A percentile compares a stretch with the other conserved stretches of the same genome.
Conservation (phyloP, 495 filamentous ascomycete species). For the Xylaria telfairii region DNA sequence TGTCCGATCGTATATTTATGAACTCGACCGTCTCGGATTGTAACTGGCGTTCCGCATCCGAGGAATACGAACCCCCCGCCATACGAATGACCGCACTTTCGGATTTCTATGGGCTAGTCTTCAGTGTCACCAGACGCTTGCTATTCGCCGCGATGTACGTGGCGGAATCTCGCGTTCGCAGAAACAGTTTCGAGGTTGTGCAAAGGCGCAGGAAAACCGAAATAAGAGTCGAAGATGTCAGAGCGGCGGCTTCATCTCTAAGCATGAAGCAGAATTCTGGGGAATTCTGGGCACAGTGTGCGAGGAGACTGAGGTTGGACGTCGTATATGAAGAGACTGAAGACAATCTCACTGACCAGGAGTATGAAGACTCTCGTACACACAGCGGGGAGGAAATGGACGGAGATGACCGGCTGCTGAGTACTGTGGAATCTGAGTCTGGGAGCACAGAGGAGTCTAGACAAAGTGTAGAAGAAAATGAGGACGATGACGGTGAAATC, state of each 20-base stretch:
- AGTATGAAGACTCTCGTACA: constrained; percentile 4
- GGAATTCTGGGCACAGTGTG: constrained; percentile 64
- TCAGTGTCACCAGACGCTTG: constrained; percentile 71
- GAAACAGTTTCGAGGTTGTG: constrained; percentile 43
- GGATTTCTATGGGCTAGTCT: constrained; percentile 73
- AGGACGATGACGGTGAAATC: constrained; percentile 25
- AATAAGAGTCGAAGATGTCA: constrained; percentile 67
- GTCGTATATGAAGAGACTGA: constrained; percentile 55
- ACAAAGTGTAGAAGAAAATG: constrained; percentile 36
- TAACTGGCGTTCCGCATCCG: constrained; percentile 67
- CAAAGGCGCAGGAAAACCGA: constrained; percentile 35
- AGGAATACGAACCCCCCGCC: constrained; percentile 59
- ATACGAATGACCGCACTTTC: constrained; percentile 70
- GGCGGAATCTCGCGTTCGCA: constrained; percentile 61
- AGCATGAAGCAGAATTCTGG: constrained; percentile 50
- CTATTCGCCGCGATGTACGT: constrained; percentile 70
- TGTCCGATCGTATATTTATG: constrained; percentile 79
- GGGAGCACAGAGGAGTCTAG: constrained; percentile 1
- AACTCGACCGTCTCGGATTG: constrained; percentile 66
- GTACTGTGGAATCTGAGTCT: background rate
- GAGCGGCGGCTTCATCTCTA: constrained; percentile 65
- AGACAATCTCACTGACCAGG: constrained; percentile 36
- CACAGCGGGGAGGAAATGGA: constrained; percentile 28
- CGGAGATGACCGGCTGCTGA: constrained; percentile 26
- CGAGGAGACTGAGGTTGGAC: constrained; percentile 64